Evolutionary conservation across 805 yeast species (phyloP), one percentile per base, ranked within the genome.

Genomic region (Blastobotrys mokoenaii): DNA sequence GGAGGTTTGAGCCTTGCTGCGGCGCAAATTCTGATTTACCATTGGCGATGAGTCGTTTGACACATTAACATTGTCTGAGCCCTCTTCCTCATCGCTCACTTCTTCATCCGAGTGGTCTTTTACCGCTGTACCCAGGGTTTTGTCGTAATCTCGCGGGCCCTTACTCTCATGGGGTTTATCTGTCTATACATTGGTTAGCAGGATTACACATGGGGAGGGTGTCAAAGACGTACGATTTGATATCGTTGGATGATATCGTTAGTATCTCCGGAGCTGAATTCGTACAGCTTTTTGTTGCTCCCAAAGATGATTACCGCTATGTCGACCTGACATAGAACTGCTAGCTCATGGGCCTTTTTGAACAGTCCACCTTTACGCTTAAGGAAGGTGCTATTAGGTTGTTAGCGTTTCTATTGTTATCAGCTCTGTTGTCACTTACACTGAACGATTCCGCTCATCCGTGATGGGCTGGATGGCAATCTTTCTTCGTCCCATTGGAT

Each of bases 311-410:
- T 79, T 27, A 90, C 90, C 1, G 97, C 94, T 27, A 93, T 72
- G 59, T 90, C 97, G 4, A 88, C 95, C 51, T 87, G 89, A 64
- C 97, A 90, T 34, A 90, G 71, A 9, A 90, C 90, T 0, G 96
- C 80, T 45, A 93, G 71, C 63, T 84, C 93, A 60, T 83, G 84
- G 1, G 90, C 90, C 62, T 83, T 84, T 47, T 70, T 70, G 59
- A 93, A 89, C 29, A 90, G 70, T 2, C 98, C 98, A 0, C 95
- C 94, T 63, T 90, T 90, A 46, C 98, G 76, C 65, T 90, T 90
- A 51, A 86, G 86, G 63, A 90, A 93, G 0, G 98, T 90, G 15
- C 65, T 60, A 33, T 12, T 65, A 43, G 43, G 52, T 15, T 40
- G 14, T 16, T 17, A 22, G 27, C 27, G 8, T 22, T 22, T 5